Evolutionary conservation across 140 eudicot genomes (phyloP), one percentile per base, ranked within the genome.

Genomic region (Bidens hawaiensis): DNA sequence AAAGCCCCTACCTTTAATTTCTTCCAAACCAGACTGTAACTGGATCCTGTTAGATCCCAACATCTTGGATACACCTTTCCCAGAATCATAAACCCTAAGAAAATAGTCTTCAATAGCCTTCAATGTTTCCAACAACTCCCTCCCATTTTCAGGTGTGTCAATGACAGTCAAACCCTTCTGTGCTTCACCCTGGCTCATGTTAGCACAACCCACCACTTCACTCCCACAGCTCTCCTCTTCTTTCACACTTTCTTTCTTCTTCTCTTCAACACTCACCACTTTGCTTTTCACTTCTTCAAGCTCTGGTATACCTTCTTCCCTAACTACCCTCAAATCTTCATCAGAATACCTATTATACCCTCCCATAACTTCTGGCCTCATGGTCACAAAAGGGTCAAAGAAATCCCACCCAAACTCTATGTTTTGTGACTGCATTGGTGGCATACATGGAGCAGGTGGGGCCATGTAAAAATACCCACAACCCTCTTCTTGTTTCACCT

Each of bases 381-480:
- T 82, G 15, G 72, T 75, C 4, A 52, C 65, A 74, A 88, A 94
- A 22, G 99, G 99, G 85, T 94, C 85, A 68, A 94, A 94, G 56
- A 88, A 94, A 71, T 94, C 99, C 99, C 99, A 94, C 70, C 90
- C 99, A 74, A 79, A 94, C 82, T 85, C 97, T 63, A 79, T 81
- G 25, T 75, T 80, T 45, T 94, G 99, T 33, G n/a, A n/a, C n/a
- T n/a, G n/a, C n/a, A n/a, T n/a, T n/a, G 88, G 36, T 28, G 79
- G 86, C 28, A 89, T 27, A 73, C n/a, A 65, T 31, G 77, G 63
- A 50, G 28, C 70, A n/a, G n/a, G n/a, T 62, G 21, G 79, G 19
- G 25, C 45, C 72, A 80, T 73, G 70, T 82, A 93, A 54, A 55
- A 88, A 69, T 94, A 83, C 72, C 89, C 89, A 85, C 60, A 68